Percentiles rank a stretch among this genome's conserved stretches.
phyloP scores from a whole-genome alignment of 2,329 filamentous ascomycete genomes.

The Calonectria henricotiae region DNA sequence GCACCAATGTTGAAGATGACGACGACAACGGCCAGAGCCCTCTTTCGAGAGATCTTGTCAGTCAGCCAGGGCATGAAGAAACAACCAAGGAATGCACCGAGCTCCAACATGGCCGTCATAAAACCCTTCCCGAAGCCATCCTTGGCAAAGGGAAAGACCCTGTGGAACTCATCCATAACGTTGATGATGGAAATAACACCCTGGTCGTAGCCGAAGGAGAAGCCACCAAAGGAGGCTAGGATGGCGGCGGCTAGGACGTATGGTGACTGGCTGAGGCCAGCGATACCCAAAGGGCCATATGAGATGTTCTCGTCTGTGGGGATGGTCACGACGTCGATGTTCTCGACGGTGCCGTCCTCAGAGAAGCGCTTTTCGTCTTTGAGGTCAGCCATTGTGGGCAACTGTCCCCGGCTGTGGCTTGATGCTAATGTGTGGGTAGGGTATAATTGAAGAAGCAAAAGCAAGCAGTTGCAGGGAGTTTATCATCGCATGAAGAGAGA shows the following conservation, averaged over 20 bases:
- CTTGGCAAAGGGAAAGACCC: slow-evolving; percentile 56
- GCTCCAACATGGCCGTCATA: slow-evolving; percentile 54
- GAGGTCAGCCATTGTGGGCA: slow-evolving; percentile 27
- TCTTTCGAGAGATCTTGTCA: slow-evolving; percentile 66
- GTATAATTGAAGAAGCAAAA: background rate
- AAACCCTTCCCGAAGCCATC: slow-evolving; percentile 41
- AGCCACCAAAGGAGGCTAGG: slow-evolving; percentile 55
- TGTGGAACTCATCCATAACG: slow-evolving; percentile 63
- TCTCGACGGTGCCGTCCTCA: slow-evolving; percentile 38
- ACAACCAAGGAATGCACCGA: slow-evolving; percentile 39
- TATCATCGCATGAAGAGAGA: slow-evolving; percentile 23
- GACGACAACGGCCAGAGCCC: slow-evolving; percentile 68
- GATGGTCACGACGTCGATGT: slow-evolving; percentile 31
- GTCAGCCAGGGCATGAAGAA: slow-evolving; percentile 35
- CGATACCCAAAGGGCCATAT: slow-evolving; percentile 28
- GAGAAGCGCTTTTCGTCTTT: slow-evolving; percentile 39
- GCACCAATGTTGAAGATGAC: slow-evolving; percentile 70
- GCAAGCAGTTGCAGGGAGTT: background rate
- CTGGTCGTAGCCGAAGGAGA: slow-evolving; percentile 56
- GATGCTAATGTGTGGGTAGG: background rate
- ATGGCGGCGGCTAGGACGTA: slow-evolving; percentile 62
- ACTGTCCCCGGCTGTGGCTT: background rate
- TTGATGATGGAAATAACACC: slow-evolving; percentile 61
- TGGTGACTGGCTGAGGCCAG: slow-evolving; percentile 40
- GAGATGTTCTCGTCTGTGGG: slow-evolving; percentile 20